A percentile compares a stretch with the other conserved stretches of the same genome.
phyloP scores from a whole-genome alignment of 805 yeast species.

The Sungouiella thailandica region DNA sequence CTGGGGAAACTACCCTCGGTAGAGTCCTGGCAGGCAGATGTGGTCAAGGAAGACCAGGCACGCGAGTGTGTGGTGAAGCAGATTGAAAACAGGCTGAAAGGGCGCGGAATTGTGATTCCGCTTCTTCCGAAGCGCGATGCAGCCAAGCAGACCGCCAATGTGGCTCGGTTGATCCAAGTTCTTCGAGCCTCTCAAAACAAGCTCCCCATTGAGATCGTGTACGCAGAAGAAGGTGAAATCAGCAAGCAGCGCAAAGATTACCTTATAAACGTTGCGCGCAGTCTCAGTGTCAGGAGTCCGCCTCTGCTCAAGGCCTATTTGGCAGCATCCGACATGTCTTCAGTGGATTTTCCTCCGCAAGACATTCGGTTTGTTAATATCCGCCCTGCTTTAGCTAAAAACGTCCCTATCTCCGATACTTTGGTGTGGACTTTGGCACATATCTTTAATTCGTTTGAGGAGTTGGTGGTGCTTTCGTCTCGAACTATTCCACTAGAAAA shows the following conservation, averaged over 20 bases:
- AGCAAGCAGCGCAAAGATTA: slow-evolving; percentile 1
- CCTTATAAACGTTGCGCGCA: slow-evolving; percentile 5
- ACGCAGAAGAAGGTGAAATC: slow-evolving; percentile 8
- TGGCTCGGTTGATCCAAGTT: slow-evolving; percentile 19
- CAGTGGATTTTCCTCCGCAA: slow-evolving; percentile 16
- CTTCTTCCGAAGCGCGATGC: slow-evolving; percentile 13
- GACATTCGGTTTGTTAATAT: slow-evolving; percentile 26
- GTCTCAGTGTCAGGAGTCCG: slow-evolving; percentile 1
- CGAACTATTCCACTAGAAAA: slow-evolving; percentile 8
- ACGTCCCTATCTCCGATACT: not conserved
- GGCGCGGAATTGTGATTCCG: slow-evolving; percentile 31
- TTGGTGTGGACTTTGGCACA: slow-evolving; percentile 2
- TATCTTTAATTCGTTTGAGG: slow-evolving; percentile 5
- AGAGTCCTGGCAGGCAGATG: slow-evolving; percentile 13
- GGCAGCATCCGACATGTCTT: not conserved
- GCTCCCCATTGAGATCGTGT: slow-evolving; percentile 27
- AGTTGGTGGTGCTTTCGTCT: slow-evolving; percentile 3
- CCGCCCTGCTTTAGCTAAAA: slow-evolving; percentile 8
- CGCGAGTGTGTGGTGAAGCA: slow-evolving; percentile 12
- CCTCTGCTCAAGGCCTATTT: not conserved
- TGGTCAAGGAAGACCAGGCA: slow-evolving; percentile 2
- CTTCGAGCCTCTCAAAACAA: slow-evolving; percentile 22
- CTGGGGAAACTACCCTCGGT: slow-evolving; percentile 19
- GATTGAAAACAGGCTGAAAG: slow-evolving; percentile 13
- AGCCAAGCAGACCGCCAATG: slow-evolving; percentile 14